phyloP scores from a whole-genome alignment of 352 stramenopile genomes.

The Globisporangium solare region DNA sequence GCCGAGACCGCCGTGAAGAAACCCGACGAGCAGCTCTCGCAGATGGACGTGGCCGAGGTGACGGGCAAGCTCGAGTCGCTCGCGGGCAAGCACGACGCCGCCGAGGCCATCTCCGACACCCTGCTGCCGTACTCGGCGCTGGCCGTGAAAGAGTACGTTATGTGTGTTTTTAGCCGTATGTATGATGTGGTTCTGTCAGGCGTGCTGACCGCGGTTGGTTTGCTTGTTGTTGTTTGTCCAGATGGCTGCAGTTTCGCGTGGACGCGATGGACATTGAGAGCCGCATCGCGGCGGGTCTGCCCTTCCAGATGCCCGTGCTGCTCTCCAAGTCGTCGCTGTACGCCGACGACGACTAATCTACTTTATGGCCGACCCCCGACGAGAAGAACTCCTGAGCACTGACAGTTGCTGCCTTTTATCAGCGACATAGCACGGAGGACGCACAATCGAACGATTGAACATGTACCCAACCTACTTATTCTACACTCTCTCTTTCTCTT shows the following conservation, averaged over 20 bases:
- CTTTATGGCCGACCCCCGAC: too few species aligned
- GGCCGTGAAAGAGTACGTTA: slow-evolving; percentile 84
- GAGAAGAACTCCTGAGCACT: too few species aligned
- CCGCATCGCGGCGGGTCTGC: slow-evolving; percentile 71
- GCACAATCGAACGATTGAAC: too few species aligned
- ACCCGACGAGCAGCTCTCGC: slow-evolving; percentile 62
- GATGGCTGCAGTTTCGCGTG: slow-evolving; percentile 83
- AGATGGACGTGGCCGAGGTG: slow-evolving; percentile 71
- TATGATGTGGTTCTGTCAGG: not conserved
- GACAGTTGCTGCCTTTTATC: too few species aligned
- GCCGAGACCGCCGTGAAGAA: slow-evolving; percentile 77
- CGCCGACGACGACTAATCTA: slow-evolving; percentile 72
- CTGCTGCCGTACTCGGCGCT: slow-evolving; percentile 77
- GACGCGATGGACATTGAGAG: slow-evolving; percentile 82
- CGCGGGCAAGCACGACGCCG: slow-evolving; percentile 68
- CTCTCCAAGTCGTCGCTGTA: slow-evolving; percentile 86
- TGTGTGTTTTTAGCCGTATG: not conserved
- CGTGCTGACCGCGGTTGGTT: not conserved
- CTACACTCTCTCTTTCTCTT: too few species aligned
- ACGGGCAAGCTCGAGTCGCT: slow-evolving; percentile 74
- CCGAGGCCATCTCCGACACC: slow-evolving; percentile 58
- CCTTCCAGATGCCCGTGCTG: slow-evolving; percentile 81
- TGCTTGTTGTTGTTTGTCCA: slow-evolving; percentile 15
- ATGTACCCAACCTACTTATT: too few species aligned
- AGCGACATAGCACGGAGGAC: too few species aligned